A percentile compares a stretch with the other conserved stretches of the same genome.
phyloP scores from a whole-genome alignment of 176 grass and related monocot genomes.

The Elymus sibiricus region DNA sequence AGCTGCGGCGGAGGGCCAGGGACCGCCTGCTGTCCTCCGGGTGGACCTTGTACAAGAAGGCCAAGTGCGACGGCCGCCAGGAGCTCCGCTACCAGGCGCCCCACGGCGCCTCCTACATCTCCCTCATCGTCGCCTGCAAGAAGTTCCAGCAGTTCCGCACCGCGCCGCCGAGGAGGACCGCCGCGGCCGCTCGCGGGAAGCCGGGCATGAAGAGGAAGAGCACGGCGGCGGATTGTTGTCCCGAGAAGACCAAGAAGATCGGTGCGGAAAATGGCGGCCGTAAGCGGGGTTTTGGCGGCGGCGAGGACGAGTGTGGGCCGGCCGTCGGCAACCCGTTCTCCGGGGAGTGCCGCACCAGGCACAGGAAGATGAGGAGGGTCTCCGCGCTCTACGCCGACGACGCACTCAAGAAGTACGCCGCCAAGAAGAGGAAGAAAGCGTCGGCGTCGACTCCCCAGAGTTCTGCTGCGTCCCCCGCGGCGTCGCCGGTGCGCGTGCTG shows the following conservation, averaged over 20 bases:
- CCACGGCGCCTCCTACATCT: constrained; percentile 40
- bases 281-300: neutral
- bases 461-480: neutral
- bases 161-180: neutral
- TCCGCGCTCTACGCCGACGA: neutral
- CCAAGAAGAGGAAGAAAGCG: neutral
- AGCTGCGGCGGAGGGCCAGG: constrained; percentile 31
- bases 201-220: neutral
- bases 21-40: constrained; percentile 28
- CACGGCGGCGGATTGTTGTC: too few relatives aligned
- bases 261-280: too few relatives aligned
- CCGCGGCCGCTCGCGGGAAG: neutral
- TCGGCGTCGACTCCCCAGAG: neutral
- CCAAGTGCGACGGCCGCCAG: constrained; percentile 1
- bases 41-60: constrained; percentile 13
- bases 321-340: neutral
- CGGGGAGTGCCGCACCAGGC: neutral
- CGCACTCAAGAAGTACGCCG: neutral
- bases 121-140: constrained; percentile 55
- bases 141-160: neutral
- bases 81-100: constrained; percentile 44
- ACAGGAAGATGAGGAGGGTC: neutral
- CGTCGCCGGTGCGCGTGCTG: neutral
- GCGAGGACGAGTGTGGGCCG: neutral
- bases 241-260: neutral